These are phyloP conservation scores for Kickxella alabastrina DNA, from an alignment of 192 early-diverging fungal species.

Conservation along the genomic window DNA sequence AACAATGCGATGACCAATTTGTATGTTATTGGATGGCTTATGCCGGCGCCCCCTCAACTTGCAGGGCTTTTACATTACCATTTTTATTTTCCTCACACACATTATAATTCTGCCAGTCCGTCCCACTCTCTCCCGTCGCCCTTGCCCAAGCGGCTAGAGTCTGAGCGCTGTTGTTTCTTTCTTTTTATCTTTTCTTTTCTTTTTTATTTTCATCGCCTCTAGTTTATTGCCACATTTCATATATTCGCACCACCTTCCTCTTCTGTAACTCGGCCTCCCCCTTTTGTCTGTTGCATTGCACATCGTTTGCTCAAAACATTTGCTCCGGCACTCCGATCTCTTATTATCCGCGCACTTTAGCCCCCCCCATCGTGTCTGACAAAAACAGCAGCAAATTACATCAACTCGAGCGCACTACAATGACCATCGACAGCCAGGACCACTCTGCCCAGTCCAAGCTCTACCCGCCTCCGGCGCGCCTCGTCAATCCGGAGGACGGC, in stretches of 20 bases:
- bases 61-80: too few relatives aligned
- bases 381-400: too few relatives aligned
- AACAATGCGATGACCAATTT: too few relatives aligned
- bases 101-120: not conserved
- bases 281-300: not conserved
- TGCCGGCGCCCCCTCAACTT: too few relatives aligned
- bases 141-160: too few relatives aligned
- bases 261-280: not conserved
- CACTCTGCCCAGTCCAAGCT: constrained; percentile 15
- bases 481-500: constrained; percentile 51
- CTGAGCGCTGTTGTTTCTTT: not conserved
- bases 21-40: too few relatives aligned
- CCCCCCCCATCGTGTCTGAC: too few relatives aligned
- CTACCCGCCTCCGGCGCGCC: constrained; percentile 60
- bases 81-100: too few relatives aligned
- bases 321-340: too few relatives aligned
- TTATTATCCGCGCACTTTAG: too few relatives aligned
- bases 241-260: not conserved
- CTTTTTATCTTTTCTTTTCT: constrained; percentile 1
- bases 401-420: too few relatives aligned
- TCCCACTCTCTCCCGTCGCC: not conserved
- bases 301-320: not conserved
- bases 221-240: constrained; percentile 2
- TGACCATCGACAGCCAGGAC: constrained; percentile 36
- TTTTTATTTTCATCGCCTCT: not conserved